Conservation (phyloP, 345 rosid genomes). For the Mallotus nudiflorus region DNA sequence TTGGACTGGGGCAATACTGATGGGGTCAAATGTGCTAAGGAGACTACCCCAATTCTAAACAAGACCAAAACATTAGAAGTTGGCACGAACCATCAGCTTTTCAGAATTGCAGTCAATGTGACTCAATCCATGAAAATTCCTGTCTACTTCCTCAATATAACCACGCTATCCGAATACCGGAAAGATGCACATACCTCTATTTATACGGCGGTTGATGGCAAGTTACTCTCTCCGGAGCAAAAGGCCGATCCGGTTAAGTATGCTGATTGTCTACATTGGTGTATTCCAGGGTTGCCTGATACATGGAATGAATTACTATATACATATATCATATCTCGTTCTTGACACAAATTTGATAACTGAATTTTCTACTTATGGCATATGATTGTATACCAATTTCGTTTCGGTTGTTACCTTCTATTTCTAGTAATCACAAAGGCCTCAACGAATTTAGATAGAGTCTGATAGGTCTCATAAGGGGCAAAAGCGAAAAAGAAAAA, state of each 20-base stretch:
- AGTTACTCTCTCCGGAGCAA: constrained; percentile 12
- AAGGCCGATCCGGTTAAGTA: constrained; percentile 12
- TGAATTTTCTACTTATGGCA: too few relatives aligned
- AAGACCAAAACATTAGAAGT: constrained; percentile 17
- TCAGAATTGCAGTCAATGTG: constrained; percentile 8
- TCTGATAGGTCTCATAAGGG: too few relatives aligned
- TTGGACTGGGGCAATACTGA: constrained; percentile 25
- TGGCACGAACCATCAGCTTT: constrained; percentile 26
- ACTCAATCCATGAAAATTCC: constrained; percentile 20
- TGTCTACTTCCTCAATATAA: constrained; percentile 23
- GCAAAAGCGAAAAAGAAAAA: too few relatives aligned
- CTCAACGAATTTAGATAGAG: too few relatives aligned
- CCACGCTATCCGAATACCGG: constrained; percentile 27
- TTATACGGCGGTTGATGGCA: constrained; percentile 14
- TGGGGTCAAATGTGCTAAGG: constrained; percentile 23
- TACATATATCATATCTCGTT: constrained; percentile 5
- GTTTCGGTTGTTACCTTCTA: too few relatives aligned
- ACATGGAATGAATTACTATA: constrained; percentile 28
- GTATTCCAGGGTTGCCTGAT: constrained; percentile 32
- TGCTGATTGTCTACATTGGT: constrained; percentile 27
- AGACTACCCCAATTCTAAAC: constrained; percentile 18
- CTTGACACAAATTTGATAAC: neutral
- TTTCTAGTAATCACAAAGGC: too few relatives aligned
- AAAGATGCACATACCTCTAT: constrained; percentile 32
- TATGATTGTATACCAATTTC: too few relatives aligned